A percentile compares a stretch with the other conserved stretches of the same genome.
phyloP scores from a whole-genome alignment of 306 rosid genomes.

The Heteromeles arbutifolia region DNA sequence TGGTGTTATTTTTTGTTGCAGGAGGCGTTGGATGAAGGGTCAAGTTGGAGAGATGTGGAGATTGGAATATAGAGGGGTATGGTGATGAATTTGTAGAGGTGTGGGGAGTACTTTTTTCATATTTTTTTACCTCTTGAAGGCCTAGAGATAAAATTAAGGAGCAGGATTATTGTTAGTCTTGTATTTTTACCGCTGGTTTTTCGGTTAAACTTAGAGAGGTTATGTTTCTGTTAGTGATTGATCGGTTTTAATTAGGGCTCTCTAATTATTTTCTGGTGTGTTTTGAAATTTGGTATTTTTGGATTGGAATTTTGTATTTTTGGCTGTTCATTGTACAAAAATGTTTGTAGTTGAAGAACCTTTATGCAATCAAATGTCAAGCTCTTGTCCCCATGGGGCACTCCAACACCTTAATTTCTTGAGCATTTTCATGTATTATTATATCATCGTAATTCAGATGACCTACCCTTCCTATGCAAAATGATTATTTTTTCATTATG shows the following conservation, averaged over 20 bases:
- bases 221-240: not conserved
- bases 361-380: not conserved
- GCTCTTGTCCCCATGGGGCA: not conserved
- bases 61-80: constrained; percentile 29
- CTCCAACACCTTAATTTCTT: not conserved
- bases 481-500: no score
- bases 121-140: not conserved
- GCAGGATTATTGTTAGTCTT: not conserved
- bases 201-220: constrained; percentile 8
- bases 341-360: constrained; percentile 33
- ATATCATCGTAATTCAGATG: no score
- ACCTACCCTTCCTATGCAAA: no score
- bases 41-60: constrained; percentile 42
- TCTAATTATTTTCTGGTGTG: not conserved
- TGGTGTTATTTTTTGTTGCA: constrained; percentile 13
- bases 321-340: constrained; percentile 48
- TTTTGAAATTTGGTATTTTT: not conserved
- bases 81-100: constrained; percentile 39
- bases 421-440: not conserved
- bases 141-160: not conserved
- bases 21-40: constrained; percentile 47
- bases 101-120: constrained; percentile 1
- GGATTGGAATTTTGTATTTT: constrained; percentile 15
- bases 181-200: constrained; percentile 13
- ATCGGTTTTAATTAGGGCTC: not conserved